Evolutionary conservation across 2,329 filamentous ascomycete species (phyloP).

Genomic region (Leptographium lundbergii): DNA sequence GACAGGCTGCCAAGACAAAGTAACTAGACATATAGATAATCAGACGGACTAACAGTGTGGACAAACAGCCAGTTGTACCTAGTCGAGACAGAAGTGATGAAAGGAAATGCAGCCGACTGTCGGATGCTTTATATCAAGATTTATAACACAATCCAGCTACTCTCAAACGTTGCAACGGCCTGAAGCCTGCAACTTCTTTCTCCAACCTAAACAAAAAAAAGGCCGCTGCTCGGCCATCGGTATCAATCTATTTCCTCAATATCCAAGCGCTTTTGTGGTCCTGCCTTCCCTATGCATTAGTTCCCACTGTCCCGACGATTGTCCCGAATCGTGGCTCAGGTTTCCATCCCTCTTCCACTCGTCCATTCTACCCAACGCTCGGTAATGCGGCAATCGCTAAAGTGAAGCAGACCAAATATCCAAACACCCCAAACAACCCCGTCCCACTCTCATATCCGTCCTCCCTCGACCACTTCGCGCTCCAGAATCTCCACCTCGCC

Average conservation of each 20-base stretch:
- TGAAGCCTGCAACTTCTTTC: too few species aligned
- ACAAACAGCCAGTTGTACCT: too few species aligned
- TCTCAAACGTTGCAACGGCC: too few species aligned
- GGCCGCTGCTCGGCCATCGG: neutral
- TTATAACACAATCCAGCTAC: too few species aligned
- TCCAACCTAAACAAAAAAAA: too few species aligned
- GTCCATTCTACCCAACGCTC: neutral
- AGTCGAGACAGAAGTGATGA: too few species aligned
- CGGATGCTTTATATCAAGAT: too few species aligned
- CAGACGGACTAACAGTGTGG: too few species aligned
- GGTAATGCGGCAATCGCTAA: neutral
- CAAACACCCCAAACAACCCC: neutral
- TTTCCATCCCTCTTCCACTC: neutral
- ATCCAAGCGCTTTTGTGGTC: neutral
- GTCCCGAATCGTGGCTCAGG: neutral
- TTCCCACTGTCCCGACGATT: neutral
- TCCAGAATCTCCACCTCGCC: constrained; percentile 54
- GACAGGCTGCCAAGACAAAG: too few species aligned
- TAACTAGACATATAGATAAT: too few species aligned
- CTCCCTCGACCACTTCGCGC: constrained; percentile 49
- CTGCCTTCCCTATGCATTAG: neutral
- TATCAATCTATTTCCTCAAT: neutral
- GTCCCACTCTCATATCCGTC: constrained; percentile 23
- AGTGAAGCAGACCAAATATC: neutral
- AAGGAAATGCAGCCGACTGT: too few species aligned